phyloP scores from a whole-genome alignment of 768 basidiomycete genomes.

The Boletus rufocinnamomeus region DNA sequence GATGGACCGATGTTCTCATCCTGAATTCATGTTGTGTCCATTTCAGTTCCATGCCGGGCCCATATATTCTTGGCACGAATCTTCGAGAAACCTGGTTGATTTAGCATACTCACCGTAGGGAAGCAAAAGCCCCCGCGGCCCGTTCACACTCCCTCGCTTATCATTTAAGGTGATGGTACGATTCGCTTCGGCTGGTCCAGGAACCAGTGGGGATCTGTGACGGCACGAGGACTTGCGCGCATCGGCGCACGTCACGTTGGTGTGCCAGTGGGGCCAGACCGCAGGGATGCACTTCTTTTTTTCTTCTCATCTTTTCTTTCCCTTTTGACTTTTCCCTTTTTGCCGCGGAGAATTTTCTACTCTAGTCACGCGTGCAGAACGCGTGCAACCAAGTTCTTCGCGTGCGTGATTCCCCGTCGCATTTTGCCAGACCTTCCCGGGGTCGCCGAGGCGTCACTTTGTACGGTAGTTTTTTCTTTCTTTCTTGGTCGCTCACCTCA shows the following conservation, averaged over 20 bases:
- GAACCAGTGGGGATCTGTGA: background rate
- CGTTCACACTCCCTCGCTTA: slow-evolving; percentile 6
- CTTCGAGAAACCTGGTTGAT: background rate
- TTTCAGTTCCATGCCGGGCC: background rate
- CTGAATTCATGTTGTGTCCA: background rate
- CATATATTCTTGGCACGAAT: background rate
- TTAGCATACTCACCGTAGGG: background rate
- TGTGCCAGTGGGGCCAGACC: background rate
- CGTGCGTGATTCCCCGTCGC: background rate
- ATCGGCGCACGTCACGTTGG: background rate
- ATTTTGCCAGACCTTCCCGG: background rate
- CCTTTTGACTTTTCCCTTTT: slow-evolving; percentile 1
- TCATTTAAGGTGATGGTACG: background rate
- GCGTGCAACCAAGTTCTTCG: background rate
- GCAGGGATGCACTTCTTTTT: background rate
- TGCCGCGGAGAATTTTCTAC: background rate
- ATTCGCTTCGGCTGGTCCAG: background rate
- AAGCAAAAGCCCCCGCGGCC: slow-evolving; percentile 11
- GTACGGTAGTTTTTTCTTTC: background rate
- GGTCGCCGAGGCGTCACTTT: background rate
- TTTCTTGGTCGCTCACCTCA: background rate
- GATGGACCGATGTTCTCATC: background rate
- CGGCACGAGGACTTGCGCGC: background rate
- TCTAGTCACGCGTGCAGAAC: background rate
- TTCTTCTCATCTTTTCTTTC: background rate